phyloP scores from a whole-genome alignment of 2,329 filamentous ascomycete genomes.

The Fusarium sp. region DNA sequence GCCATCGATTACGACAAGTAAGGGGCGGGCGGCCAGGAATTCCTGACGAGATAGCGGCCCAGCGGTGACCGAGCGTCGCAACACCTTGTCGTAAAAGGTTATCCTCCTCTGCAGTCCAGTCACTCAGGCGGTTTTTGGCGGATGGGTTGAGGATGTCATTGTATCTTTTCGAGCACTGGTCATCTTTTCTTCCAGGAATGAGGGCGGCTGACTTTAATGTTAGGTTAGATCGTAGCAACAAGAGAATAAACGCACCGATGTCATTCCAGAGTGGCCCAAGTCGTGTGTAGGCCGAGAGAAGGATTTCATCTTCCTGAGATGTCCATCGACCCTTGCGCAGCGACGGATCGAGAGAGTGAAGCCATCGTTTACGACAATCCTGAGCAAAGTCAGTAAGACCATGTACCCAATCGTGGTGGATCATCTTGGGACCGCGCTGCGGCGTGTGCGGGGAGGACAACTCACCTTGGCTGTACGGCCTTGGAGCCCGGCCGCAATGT shows the following conservation, averaged over 20 bases:
- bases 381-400: constrained; percentile 14
- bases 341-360: constrained; percentile 45
- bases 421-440: constrained; percentile 5
- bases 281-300: constrained; percentile 43
- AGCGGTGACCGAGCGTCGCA: constrained; percentile 39
- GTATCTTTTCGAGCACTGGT: constrained; percentile 46
- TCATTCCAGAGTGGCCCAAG: constrained; percentile 43
- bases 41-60: constrained; percentile 42
- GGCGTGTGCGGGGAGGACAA: constrained; percentile 2
- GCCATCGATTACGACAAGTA: constrained; percentile 45
- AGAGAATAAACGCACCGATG: constrained; percentile 26
- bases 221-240: neutral
- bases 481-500: constrained; percentile 40
- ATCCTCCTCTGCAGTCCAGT: constrained; percentile 44
- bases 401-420: neutral
- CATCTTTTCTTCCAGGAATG: constrained; percentile 45
- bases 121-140: constrained; percentile 39
- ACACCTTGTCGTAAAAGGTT: constrained; percentile 40
- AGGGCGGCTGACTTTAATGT: constrained; percentile 23
- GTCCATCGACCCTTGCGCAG: constrained; percentile 45
- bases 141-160: constrained; percentile 44
- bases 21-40: constrained; percentile 43
- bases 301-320: constrained; percentile 43
- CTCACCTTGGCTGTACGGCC: constrained; percentile 44
- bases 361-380: constrained; percentile 46